A percentile compares a stretch with the other conserved stretches of the same genome.
phyloP scores from a whole-genome alignment of 257 asterid species.

The Solanum medicagineum region DNA sequence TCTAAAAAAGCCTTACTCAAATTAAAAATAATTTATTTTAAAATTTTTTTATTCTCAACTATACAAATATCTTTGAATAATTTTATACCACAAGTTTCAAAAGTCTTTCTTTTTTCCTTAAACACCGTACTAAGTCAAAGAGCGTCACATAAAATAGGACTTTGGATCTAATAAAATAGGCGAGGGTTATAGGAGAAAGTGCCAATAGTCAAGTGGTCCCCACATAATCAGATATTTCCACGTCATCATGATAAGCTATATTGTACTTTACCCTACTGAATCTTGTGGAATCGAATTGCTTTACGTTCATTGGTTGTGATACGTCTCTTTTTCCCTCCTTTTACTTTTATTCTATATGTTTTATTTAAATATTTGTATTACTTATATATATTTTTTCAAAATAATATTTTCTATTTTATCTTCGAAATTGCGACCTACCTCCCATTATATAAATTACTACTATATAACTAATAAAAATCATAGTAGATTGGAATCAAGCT shows the following conservation, averaged over 20 bases:
- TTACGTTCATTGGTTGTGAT: not conserved
- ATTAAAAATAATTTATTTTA: too few species aligned
- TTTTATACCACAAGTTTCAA: fast-evolving
- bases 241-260: not conserved
- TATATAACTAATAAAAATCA: too few species aligned
- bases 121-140: too few species aligned
- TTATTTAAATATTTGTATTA: not conserved
- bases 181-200: not conserved
- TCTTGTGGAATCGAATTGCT: not conserved
- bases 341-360: not conserved
- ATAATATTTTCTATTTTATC: not conserved
- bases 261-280: not conserved
- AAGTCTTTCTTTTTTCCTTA: too few species aligned
- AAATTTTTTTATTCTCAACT: too few species aligned
- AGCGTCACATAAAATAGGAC: too few species aligned
- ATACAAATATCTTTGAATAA: too few species aligned
- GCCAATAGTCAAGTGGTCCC: not conserved
- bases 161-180: not conserved
- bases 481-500: too few species aligned
- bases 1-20: too few species aligned
- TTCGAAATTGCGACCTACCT: not conserved
- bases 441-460: too few species aligned
- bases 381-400: not conserved
- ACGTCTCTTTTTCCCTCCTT: not conserved
- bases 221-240: not conserved